Conservation (phyloP, 2,329 filamentous ascomycete genomes). For the Hymenoscyphus occultus region DNA sequence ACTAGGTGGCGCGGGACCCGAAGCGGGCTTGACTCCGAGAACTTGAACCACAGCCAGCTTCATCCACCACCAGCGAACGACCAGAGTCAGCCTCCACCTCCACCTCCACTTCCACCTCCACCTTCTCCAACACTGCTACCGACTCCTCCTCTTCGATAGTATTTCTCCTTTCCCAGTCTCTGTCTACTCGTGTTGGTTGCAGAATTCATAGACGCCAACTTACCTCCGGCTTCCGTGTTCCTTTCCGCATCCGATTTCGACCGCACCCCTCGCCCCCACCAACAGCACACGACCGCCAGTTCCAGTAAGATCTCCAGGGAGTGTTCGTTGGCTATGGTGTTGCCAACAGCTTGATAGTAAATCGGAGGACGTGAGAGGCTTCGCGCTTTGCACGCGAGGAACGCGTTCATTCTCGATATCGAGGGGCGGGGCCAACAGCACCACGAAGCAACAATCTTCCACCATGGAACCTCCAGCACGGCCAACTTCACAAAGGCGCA, state of each 20-base stretch:
- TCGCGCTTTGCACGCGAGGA: constrained; percentile 25
- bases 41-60: neutral
- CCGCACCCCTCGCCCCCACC: constrained; percentile 2
- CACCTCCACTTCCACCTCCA: too few relatives aligned
- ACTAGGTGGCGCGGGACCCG: constrained; percentile 1
- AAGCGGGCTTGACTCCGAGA: neutral
- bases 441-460: constrained; percentile 12
- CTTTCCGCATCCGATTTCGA: neutral
- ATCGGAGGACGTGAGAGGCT: constrained; percentile 24
- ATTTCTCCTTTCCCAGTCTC: neutral
- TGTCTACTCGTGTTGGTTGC: too few relatives aligned
- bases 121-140: neutral
- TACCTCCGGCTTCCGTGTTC: neutral
- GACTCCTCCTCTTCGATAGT: neutral
- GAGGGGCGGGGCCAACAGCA: constrained; percentile 25
- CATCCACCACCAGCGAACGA: neutral
- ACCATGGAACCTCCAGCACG: constrained; percentile 32
- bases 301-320: neutral
- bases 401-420: constrained; percentile 28
- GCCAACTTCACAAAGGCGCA: constrained; percentile 24
- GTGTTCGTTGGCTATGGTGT: neutral
- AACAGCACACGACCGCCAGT: constrained; percentile 2
- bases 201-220: neutral
- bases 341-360: neutral
- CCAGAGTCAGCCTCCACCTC: neutral